Conservation (phyloP, 495 filamentous ascomycete genomes). For the Aspergillus baeticus region DNA sequence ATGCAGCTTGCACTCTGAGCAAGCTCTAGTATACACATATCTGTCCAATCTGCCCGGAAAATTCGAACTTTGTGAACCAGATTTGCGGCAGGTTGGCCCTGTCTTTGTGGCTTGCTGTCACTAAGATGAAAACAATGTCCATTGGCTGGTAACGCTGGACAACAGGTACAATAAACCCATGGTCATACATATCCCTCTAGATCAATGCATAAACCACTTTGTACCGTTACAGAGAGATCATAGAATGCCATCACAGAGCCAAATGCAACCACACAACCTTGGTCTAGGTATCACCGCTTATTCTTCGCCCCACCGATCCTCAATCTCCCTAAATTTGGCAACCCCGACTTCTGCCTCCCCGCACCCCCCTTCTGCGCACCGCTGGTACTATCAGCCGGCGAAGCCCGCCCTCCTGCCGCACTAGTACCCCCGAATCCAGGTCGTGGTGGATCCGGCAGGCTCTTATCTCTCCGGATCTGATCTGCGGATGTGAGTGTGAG, state of each 20-base stretch:
- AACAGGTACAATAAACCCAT: too few relatives aligned
- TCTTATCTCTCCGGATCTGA: conserved; percentile 40
- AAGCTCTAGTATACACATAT: too few relatives aligned
- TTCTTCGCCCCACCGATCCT: conserved; percentile 61
- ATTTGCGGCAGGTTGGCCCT: too few relatives aligned
- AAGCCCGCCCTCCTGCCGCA: conserved; percentile 31
- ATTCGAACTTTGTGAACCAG: too few relatives aligned
- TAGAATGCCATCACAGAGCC: not conserved
- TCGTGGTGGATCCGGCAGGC: conserved; percentile 41
- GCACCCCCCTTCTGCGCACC: conserved; percentile 22
- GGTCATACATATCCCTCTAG: too few relatives aligned
- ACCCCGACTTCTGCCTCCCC: conserved; percentile 59
- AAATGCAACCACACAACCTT: not conserved
- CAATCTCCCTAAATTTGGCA: conserved; percentile 69
- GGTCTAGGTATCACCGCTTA: conserved; percentile 33
- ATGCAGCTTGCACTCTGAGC: too few relatives aligned
- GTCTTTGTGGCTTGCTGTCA: too few relatives aligned
- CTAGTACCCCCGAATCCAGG: conserved; percentile 30
- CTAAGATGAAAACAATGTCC: too few relatives aligned
- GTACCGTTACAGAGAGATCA: too few relatives aligned
- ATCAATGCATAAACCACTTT: too few relatives aligned
- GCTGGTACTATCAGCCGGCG: not conserved
- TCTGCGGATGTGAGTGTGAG: conserved; percentile 34
- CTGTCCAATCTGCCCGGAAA: too few relatives aligned
- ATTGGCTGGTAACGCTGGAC: too few relatives aligned